These are phyloP conservation scores for Geopyxis carbonaria DNA, from an alignment of 495 filamentous ascomycete species.

Conservation along the genomic window DNA sequence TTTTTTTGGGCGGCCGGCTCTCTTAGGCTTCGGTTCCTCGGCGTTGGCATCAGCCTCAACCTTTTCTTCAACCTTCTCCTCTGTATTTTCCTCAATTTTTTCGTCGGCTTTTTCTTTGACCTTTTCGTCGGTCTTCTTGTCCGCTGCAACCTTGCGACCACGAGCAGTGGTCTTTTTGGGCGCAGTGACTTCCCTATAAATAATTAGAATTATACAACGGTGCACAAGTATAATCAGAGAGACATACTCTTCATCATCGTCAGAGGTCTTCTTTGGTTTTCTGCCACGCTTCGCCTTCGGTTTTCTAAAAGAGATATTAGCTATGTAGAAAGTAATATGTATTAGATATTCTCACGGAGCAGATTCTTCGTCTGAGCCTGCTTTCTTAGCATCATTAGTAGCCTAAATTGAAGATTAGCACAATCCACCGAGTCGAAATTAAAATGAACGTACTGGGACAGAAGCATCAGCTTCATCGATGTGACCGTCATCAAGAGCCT, in stretches of 20 bases:
- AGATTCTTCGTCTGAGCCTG: conserved; percentile 1
- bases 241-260: background rate
- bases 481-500: conserved; percentile 47
- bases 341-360: background rate
- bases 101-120: background rate
- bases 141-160: conserved; percentile 8
- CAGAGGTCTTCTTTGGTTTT: too few relatives aligned
- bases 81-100: conserved; percentile 2
- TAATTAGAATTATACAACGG: background rate
- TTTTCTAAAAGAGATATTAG: too few relatives aligned
- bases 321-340: background rate
- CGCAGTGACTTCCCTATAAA: conserved; percentile 1
- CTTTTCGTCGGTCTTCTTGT: background rate
- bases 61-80: conserved; percentile 2
- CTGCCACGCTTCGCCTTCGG: too few relatives aligned
- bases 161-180: conserved; percentile 7
- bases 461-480: conserved; percentile 56
- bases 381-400: conserved; percentile 5
- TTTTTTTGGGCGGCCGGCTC: background rate
- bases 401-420: background rate
- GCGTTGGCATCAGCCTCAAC: background rate
- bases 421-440: background rate
- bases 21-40: conserved; percentile 3
- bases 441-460: conserved; percentile 49
- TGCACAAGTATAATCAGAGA: background rate